Conservation (phyloP, 768 basidiomycete species). For the Boletus reticuloceps region DNA sequence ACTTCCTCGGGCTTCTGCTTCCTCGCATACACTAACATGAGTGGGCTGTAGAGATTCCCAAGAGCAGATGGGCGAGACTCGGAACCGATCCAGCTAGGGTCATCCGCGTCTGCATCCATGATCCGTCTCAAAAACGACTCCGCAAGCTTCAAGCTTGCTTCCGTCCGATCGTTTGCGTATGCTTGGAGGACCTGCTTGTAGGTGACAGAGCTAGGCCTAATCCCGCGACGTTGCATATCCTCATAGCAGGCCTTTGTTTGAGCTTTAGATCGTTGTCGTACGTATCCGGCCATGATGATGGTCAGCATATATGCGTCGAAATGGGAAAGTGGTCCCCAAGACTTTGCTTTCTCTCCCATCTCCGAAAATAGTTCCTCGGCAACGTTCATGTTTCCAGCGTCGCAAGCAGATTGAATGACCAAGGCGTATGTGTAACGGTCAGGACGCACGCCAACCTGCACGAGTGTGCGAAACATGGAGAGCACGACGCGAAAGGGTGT, state of each 20-base stretch:
- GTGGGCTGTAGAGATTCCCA: conserved; percentile 57
- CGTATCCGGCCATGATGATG: conserved; percentile 70
- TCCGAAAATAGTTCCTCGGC: conserved; percentile 67
- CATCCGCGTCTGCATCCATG: conserved; percentile 33
- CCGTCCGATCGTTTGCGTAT: conserved; percentile 49
- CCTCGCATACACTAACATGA: conserved; percentile 52
- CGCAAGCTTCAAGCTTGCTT: conserved; percentile 55
- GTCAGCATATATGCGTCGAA: conserved; percentile 64
- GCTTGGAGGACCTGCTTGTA: conserved; percentile 65
- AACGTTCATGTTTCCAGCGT: conserved; percentile 58
- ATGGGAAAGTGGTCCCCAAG: conserved; percentile 37
- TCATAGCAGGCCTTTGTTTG: conserved; percentile 66
- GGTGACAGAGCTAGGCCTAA: conserved; percentile 67
- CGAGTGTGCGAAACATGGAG: conserved; percentile 57
- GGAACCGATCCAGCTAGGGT: conserved; percentile 38
- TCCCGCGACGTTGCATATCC: conserved; percentile 63
- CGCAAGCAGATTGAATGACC: conserved; percentile 79
- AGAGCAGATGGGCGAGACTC: conserved; percentile 43
- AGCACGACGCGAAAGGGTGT: conserved; percentile 69
- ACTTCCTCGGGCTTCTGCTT: conserved; percentile 48
- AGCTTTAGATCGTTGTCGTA: conserved; percentile 50
- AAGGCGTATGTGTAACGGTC: conserved; percentile 66
- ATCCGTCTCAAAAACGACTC: conserved; percentile 62
- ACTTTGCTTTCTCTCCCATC: conserved; percentile 50
- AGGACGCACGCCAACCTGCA: conserved; percentile 49